These are phyloP conservation scores for Euphrasia confusa DNA, from an alignment of 257 asterid species.

Conservation along the genomic window DNA sequence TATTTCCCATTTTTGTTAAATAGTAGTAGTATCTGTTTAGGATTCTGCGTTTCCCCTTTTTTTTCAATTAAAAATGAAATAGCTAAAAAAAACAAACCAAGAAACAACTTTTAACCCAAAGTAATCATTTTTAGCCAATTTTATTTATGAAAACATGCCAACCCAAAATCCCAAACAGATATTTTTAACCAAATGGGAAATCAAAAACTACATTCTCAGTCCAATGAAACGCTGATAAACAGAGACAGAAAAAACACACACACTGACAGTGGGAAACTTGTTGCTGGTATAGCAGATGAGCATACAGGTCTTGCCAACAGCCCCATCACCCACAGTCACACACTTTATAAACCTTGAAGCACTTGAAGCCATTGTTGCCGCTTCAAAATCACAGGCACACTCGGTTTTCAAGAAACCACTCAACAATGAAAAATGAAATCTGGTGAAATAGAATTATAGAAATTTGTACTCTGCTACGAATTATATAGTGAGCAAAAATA, in stretches of 20 bases:
- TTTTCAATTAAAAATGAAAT: background rate
- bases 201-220: background rate
- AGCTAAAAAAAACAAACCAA: constrained; percentile 12
- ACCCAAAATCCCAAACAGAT: constrained; percentile 6
- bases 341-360: constrained; percentile 96
- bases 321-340: constrained; percentile 99
- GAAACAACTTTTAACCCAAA: constrained; percentile 23
- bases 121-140: constrained; percentile 22
- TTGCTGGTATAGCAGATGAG: constrained; percentile 96
- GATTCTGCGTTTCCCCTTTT: background rate
- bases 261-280: constrained; percentile 89
- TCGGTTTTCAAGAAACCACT: constrained; percentile 25
- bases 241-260: constrained; percentile 4
- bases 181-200: background rate
- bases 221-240: background rate
- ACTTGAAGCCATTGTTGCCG: constrained; percentile 64
- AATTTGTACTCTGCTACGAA: constrained; percentile 5
- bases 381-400: constrained; percentile 7
- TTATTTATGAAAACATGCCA: constrained; percentile 24
- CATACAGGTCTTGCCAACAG: constrained; percentile 99
- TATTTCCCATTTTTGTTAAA: too few relatives aligned
- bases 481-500: background rate
- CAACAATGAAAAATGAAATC: constrained; percentile 5
- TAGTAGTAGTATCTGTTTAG: too few relatives aligned
- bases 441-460: constrained; percentile 19